Conservation (phyloP, 352 stramenopile genomes). For the Phytophthora multivora region DNA sequence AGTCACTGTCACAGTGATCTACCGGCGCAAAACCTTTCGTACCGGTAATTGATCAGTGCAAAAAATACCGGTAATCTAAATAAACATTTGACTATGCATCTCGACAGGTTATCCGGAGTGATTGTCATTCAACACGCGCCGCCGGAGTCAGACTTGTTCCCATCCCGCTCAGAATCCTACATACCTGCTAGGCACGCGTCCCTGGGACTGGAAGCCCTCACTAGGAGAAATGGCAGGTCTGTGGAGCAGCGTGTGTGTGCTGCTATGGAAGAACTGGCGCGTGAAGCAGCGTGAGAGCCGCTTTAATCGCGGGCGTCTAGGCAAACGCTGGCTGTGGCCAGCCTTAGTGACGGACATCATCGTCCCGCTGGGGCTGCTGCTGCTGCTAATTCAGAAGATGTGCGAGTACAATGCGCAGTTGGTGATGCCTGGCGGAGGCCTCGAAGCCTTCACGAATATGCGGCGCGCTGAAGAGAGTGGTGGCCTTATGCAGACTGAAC, state of each 20-base stretch:
- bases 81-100: too few relatives aligned
- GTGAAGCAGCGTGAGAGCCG: slow-evolving; percentile 80
- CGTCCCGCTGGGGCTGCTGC: slow-evolving; percentile 56
- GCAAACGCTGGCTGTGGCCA: slow-evolving; percentile 61
- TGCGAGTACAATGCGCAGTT: slow-evolving; percentile 61
- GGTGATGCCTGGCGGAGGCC: slow-evolving; percentile 12
- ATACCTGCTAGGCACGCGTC: neutral
- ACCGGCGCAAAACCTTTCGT: too few relatives aligned
- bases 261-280: slow-evolving; percentile 88
- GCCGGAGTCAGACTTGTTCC: slow-evolving; percentile 7
- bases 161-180: slow-evolving; percentile 14
- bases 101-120: neutral
- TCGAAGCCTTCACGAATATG: slow-evolving; percentile 6
- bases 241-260: slow-evolving; percentile 50
- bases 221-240: slow-evolving; percentile 15
- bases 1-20: too few relatives aligned
- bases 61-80: too few relatives aligned
- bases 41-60: too few relatives aligned
- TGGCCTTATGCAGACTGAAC: too few relatives aligned
- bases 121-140: slow-evolving; percentile 2
- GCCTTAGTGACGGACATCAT: slow-evolving; percentile 75
- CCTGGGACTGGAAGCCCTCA: neutral
- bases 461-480: neutral
- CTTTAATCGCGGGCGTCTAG: slow-evolving; percentile 52
- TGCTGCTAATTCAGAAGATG: slow-evolving; percentile 61